Percentiles rank a stretch among this genome's conserved stretches.
phyloP scores from a whole-genome alignment of 139 green algal species.

The Chlamydomonas schloesseri region DNA sequence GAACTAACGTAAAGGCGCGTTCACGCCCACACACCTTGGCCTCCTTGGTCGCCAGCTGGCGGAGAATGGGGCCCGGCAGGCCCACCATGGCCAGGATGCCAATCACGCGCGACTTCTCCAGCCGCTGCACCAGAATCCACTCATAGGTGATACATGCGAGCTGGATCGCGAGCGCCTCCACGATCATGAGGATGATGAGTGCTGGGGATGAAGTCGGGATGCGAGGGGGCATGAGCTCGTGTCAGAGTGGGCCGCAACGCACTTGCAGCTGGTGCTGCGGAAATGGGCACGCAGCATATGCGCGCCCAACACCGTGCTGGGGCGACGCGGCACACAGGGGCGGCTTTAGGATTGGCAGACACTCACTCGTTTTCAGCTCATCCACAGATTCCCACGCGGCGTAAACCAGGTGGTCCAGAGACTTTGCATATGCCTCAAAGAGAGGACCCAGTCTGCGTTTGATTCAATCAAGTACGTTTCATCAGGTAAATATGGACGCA shows the following conservation, averaged over 20 bases:
- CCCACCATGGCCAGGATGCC: conserved; percentile 39
- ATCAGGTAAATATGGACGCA: too few relatives aligned
- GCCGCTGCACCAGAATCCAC: conserved; percentile 22
- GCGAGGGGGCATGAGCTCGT: too few relatives aligned
- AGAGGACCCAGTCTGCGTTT: background rate
- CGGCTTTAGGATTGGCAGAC: background rate
- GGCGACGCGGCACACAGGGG: background rate
- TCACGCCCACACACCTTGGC: background rate
- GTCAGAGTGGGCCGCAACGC: too few relatives aligned
- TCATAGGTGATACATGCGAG: conserved; percentile 6
- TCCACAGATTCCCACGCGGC: background rate
- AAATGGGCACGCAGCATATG: background rate
- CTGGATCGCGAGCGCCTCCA: conserved; percentile 37
- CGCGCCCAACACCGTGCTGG: background rate
- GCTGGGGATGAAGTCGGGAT: background rate
- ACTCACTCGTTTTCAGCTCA: background rate
- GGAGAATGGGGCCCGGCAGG: conserved; percentile 43
- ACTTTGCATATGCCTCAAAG: background rate
- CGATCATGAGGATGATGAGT: conserved; percentile 18
- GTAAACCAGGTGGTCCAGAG: background rate
- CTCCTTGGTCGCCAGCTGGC: conserved; percentile 2
- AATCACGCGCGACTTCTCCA: conserved; percentile 28
- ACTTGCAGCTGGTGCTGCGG: too few relatives aligned
- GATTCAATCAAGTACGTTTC: too few relatives aligned
- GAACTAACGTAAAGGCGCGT: too few relatives aligned